Evolutionary conservation across 2,329 filamentous ascomycete species (phyloP).

Genomic region (Aureobasidium sp.): DNA sequence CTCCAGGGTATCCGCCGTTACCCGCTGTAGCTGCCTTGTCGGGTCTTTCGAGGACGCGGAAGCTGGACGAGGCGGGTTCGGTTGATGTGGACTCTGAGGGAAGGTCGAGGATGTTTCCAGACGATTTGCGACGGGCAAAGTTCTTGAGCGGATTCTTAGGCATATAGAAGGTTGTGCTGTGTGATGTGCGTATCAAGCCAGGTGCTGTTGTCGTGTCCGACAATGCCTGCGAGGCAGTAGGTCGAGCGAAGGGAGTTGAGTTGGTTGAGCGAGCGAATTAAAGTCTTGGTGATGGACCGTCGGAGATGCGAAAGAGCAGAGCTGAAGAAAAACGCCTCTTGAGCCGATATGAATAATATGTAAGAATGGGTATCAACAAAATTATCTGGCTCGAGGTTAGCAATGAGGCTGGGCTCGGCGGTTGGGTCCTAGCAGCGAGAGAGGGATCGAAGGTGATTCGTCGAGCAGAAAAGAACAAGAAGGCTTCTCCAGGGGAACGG

Average conservation of each 20-base stretch:
- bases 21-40: constrained; percentile 36
- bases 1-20: constrained; percentile 28
- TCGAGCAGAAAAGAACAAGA: not conserved
- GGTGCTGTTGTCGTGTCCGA: constrained; percentile 4
- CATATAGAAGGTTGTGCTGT: constrained; percentile 31
- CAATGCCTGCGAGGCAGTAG: constrained; percentile 4
- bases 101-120: constrained; percentile 44
- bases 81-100: constrained; percentile 15
- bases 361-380: constrained; percentile 6
- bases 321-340: not conserved
- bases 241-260: not conserved
- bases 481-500: constrained; percentile 3
- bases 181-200: not conserved
- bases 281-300: not conserved
- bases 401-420: not conserved
- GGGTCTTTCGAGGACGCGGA: constrained; percentile 47
- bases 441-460: constrained; percentile 4
- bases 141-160: constrained; percentile 48
- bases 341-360: constrained; percentile 4
- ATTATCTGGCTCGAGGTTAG: constrained; percentile 10
- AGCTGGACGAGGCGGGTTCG: constrained; percentile 32
- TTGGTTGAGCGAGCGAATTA: constrained; percentile 3
- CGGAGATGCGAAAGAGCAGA: constrained; percentile 3
- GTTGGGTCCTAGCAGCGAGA: not conserved
- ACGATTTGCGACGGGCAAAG: constrained; percentile 47